Percentiles rank a stretch among this genome's conserved stretches.
phyloP scores from a whole-genome alignment of 768 basidiomycete genomes.

The Tylopilus intermedius region DNA sequence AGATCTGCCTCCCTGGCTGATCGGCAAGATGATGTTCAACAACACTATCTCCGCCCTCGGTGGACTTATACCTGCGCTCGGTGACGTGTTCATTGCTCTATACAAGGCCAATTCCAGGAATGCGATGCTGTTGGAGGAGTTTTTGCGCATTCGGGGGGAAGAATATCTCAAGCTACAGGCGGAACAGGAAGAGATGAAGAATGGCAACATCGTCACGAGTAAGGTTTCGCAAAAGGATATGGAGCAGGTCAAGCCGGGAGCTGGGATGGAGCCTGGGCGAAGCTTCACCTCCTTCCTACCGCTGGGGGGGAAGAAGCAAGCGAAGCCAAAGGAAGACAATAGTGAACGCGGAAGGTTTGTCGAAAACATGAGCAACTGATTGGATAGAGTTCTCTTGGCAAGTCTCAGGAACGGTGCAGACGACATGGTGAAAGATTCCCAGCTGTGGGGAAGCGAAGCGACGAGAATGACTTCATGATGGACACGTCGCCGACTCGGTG shows the following conservation, averaged over 20 bases:
- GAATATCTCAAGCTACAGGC: slow-evolving; percentile 55
- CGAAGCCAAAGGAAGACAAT: slow-evolving; percentile 5
- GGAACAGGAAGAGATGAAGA: slow-evolving; percentile 25
- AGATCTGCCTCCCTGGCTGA: slow-evolving; percentile 64
- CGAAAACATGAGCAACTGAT: slow-evolving; percentile 30
- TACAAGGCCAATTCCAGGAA: slow-evolving; percentile 91
- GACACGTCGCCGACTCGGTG: too few relatives aligned
- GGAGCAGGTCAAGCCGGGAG: slow-evolving; percentile 50
- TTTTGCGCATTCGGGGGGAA: slow-evolving; percentile 70
- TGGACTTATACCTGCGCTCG: slow-evolving; percentile 66
- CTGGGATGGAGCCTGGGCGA: slow-evolving; percentile 40
- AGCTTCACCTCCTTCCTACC: slow-evolving; percentile 12
- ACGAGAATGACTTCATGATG: too few relatives aligned
- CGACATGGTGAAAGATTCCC: too few relatives aligned
- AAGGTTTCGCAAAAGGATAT: slow-evolving; percentile 31
- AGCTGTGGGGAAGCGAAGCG: too few relatives aligned
- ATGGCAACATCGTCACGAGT: slow-evolving; percentile 8
- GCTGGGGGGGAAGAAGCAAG: slow-evolving; percentile 20
- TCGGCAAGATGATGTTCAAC: slow-evolving; percentile 71
- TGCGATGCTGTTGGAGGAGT: slow-evolving; percentile 81
- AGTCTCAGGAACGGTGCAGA: too few relatives aligned
- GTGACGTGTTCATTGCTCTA: slow-evolving; percentile 69
- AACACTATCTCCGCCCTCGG: slow-evolving; percentile 62
- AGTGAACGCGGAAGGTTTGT: slow-evolving; percentile 35
- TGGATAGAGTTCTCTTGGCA: too few relatives aligned